A percentile compares a stretch with the other conserved stretches of the same genome.
These are phyloP conservation scores for Cladophialophora chaetospira DNA, from an alignment of 2,329 filamentous ascomycete species.

Conservation along the genomic window DNA sequence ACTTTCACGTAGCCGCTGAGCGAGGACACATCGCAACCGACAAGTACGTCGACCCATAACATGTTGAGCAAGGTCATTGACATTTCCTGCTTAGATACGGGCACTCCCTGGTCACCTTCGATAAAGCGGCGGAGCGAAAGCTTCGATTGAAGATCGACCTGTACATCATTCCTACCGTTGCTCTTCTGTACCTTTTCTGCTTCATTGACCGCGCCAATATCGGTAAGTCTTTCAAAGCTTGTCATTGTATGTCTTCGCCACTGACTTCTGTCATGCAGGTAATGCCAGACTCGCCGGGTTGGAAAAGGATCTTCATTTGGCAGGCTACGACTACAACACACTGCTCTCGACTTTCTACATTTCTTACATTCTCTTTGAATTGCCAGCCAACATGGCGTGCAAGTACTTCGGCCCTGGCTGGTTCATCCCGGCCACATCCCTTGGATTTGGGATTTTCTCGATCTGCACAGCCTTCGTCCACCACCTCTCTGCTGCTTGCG, in stretches of 20 bases:
- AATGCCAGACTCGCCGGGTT: constrained; percentile 68
- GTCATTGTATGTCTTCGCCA: constrained; percentile 40
- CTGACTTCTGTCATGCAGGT: constrained; percentile 50
- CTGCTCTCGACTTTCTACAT: constrained; percentile 71
- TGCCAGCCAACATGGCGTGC: constrained; percentile 68
- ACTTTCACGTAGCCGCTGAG: constrained; percentile 32
- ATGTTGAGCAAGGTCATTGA: constrained; percentile 61
- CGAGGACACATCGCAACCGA: constrained; percentile 52
- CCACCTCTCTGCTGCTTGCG: constrained; percentile 54
- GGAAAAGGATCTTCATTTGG: constrained; percentile 61
- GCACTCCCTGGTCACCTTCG: constrained; percentile 54
- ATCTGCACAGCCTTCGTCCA: constrained; percentile 67
- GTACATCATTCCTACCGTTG: constrained; percentile 65
- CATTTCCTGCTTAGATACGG: constrained; percentile 47
- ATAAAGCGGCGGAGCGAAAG: constrained; percentile 58
- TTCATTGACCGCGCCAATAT: constrained; percentile 71
- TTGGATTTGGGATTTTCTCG: constrained; percentile 66
- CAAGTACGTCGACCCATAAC: constrained; percentile 38
- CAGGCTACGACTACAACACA: constrained; percentile 68
- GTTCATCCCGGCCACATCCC: constrained; percentile 65
- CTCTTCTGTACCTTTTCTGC: constrained; percentile 69
- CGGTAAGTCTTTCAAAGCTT: constrained; percentile 57
- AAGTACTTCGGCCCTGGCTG: constrained; percentile 72
- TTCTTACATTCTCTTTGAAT: constrained; percentile 72
- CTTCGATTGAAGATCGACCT: constrained; percentile 67